These are phyloP conservation scores for Simmondsia chinensis DNA, from an alignment of 148 eudicot genomes.

Conservation along the genomic window DNA sequence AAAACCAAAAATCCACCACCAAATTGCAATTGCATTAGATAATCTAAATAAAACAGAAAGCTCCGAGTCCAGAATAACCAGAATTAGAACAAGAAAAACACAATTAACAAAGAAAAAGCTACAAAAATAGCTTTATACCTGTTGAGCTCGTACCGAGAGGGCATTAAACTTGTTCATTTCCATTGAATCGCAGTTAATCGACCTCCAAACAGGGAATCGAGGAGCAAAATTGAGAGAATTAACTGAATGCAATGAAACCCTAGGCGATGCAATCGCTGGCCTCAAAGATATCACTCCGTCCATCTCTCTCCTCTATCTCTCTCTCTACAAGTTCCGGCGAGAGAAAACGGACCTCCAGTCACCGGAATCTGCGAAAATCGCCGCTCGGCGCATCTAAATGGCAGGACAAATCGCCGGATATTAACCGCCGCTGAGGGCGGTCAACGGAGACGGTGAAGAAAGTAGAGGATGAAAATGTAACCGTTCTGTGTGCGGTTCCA, in stretches of 20 bases:
- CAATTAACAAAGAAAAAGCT: neutral
- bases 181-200: constrained; percentile 10
- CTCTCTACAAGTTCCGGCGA: too few relatives aligned
- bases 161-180: constrained; percentile 10
- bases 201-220: constrained; percentile 6
- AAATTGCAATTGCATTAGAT: neutral
- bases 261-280: constrained; percentile 8
- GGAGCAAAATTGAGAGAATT: constrained; percentile 3
- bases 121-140: constrained; percentile 23
- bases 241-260: constrained; percentile 14
- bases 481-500: too few relatives aligned
- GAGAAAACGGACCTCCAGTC: too few relatives aligned
- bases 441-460: too few relatives aligned
- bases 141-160: constrained; percentile 41
- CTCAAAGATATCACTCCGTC: constrained; percentile 22
- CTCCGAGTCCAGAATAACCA: too few relatives aligned
- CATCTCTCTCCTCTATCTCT: too few relatives aligned
- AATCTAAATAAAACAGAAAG: neutral
- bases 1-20: neutral
- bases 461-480: too few relatives aligned
- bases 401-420: too few relatives aligned
- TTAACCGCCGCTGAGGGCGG: too few relatives aligned
- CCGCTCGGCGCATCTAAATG: too few relatives aligned
- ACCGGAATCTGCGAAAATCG: too few relatives aligned
- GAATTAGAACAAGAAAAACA: neutral